phyloP scores from a whole-genome alignment of 306 rosid species.

The Dalbergia cultrata region DNA sequence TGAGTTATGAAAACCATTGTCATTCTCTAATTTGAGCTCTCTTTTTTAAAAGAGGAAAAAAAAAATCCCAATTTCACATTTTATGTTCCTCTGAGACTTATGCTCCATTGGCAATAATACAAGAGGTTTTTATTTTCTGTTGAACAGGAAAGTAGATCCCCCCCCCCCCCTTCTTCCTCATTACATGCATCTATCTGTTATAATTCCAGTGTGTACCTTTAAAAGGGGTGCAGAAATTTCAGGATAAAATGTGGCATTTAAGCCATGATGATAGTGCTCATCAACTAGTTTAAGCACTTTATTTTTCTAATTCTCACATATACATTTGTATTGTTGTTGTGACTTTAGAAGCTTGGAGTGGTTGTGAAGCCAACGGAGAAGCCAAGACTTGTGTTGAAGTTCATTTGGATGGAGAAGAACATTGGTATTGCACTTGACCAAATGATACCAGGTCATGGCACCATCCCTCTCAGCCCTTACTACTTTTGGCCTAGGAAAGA shows the following conservation, averaged over 20 bases:
- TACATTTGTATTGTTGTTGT: slow-evolving; percentile 6
- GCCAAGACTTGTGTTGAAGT: slow-evolving; percentile 89
- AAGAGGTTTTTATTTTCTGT: not conserved
- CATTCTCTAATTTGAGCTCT: not conserved
- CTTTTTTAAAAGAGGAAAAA: too few relatives aligned
- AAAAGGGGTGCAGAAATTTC: slow-evolving; percentile 10
- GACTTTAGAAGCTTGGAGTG: slow-evolving; percentile 81
- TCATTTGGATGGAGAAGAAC: slow-evolving; percentile 99
- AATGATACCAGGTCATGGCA: slow-evolving; percentile 83
- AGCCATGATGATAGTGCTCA: not conserved
- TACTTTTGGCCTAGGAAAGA: slow-evolving; percentile 99
- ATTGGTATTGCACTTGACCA: slow-evolving; percentile 91
- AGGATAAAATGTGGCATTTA: not conserved
- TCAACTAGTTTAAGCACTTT: not conserved
- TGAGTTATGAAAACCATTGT: not conserved
- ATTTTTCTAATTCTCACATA: not conserved
- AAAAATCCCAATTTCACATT: not conserved
- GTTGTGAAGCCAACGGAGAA: slow-evolving; percentile 81
- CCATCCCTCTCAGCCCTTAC: slow-evolving; percentile 91
- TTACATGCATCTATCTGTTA: slow-evolving; percentile 4
- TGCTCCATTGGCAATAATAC: not conserved
- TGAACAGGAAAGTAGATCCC: too few relatives aligned
- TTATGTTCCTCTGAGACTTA: not conserved
- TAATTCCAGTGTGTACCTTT: slow-evolving; percentile 12
- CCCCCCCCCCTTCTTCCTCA: too few relatives aligned